Base-by-base conservation (phyloP, 2,329 filamentous ascomycete genomes). In the Verticillium klebahnii region DNA sequence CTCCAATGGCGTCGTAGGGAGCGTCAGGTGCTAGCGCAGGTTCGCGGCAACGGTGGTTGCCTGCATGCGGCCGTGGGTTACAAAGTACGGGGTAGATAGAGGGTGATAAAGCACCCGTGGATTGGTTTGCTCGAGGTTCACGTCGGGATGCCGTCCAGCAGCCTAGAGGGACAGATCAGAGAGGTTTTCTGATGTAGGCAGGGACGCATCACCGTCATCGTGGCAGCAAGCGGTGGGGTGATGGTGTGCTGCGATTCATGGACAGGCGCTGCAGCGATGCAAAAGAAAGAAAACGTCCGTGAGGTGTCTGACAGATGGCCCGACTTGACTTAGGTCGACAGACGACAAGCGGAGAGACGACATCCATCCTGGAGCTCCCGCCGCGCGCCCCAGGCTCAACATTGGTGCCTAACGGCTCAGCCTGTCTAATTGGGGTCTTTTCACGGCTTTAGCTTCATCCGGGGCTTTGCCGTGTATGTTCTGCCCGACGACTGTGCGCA, bases 1-100 rank as follows among this genome's bases (percentile, higher is more conserved):
- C 37, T 50, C 57, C 57, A 58, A 58, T 58, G 25, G 31, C 25
- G 23, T 25, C 19, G 12, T 4, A 40, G 25, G 14, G 17, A 23
- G 45, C 3, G n/a, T 52, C 19, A n/a, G 23, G 45, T 52, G 17
- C 57, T 58, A 58, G 39, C 57, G 57, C 57, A 58, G 57, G 57
- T 45, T 50, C 57, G 36, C 57, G 57, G 57, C 57, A 50, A 23
- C 57, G 36, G n/a, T 39, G 56, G 40, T 45, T 29, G 56, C 34
- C n/a, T 52, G 45, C 45, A 52, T 52, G 45, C 45, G 12, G 9
- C n/a, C 19, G 34, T 52, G 19, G 45, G 45, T 52, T 23, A 25
- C 45, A 19, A 52, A 23, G 19, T 23, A 52, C 45, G 45, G 45
- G 45, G 45, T 23, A 52, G n/a, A 52, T 23, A 52, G n/a, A 52